Base-by-base conservation (phyloP, 768 basidiomycete species). In the Pholiota molesta region DNA sequence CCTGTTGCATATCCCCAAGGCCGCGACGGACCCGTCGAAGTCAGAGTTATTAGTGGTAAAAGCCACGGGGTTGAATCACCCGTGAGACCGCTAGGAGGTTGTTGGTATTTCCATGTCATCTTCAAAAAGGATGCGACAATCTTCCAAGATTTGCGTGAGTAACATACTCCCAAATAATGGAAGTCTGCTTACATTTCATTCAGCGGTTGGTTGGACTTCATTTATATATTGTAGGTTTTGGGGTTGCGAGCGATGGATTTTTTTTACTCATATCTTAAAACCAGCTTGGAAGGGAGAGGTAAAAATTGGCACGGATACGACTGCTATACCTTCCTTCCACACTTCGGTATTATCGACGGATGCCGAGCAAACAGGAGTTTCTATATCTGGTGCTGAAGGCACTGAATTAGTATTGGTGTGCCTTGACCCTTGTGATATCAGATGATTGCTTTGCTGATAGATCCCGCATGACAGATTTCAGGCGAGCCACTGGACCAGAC, bases 401-500 rank as follows among this genome's bases (percentile, higher is more conserved):
- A 91, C 95, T 0, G 86, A 95, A 57, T 81, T 94, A 51, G 81
- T 96, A 21, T 71, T 99, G 69, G 91, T 91, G 66, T 2, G 44
- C 37, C 57, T 16, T 55, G 7, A 28, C 31, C 44, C 26, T 16
- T 55, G 17, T 45, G 9, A 37, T 11, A 35, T 82, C 71, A 13
- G 3, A 58, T 21, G n/a, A n/a, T 26, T 51, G 44, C 40, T 51
- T 17, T 29, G 52, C 61, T 64, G 57, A 62, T 55, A 49, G 42
- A 60, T 11, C 33, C 55, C 11, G 37, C 39, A 23, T 23, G 49
- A 44, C 62, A 90, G 91, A 81, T 90, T 63, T 88, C 95, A 5
- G 96, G 92, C 17, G 91, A 95, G 75, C 94, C 95, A 14, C 81
- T 98, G 5, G 86, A 95, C 63, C 95, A 98, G 73, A 82, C 86